A percentile compares a stretch with the other conserved stretches of the same genome.
phyloP scores from a whole-genome alignment of 129 eudicot genomes.

The Tanacetum coccineum region DNA sequence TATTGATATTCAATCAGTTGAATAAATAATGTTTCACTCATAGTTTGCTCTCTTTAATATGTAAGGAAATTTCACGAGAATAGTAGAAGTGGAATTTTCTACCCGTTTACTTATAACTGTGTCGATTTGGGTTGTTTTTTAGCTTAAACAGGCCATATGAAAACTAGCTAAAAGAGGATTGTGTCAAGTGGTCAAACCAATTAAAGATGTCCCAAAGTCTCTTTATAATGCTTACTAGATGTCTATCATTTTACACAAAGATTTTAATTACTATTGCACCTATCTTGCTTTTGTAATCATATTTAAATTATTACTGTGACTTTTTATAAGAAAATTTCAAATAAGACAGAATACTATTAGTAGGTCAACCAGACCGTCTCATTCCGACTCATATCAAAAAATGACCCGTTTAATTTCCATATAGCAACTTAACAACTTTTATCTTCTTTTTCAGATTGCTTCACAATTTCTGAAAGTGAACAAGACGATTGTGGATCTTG shows the following conservation, averaged over 20 bases:
- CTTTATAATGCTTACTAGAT: too few relatives aligned
- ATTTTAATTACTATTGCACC: too few relatives aligned
- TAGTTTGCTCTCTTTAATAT: background rate
- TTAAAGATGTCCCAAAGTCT: too few relatives aligned
- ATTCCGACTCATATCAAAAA: background rate
- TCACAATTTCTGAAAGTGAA: constrained; percentile 64
- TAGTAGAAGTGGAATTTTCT: background rate
- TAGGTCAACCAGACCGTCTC: background rate
- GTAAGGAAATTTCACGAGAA: background rate
- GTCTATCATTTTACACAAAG: too few relatives aligned
- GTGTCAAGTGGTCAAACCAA: too few relatives aligned
- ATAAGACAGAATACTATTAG: too few relatives aligned
- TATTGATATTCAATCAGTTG: background rate
- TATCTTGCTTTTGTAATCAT: too few relatives aligned
- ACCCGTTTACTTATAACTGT: background rate
- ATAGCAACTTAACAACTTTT: background rate
- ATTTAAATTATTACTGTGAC: too few relatives aligned
- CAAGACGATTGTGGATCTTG: constrained; percentile 79
- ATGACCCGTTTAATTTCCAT: background rate
- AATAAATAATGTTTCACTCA: background rate
- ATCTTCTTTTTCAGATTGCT: constrained; percentile 44
- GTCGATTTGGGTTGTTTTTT: background rate
- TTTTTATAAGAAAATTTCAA: too few relatives aligned
- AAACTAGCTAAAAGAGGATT: too few relatives aligned
- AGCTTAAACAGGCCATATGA: background rate